Percentiles rank a stretch among this genome's conserved stretches.
Evolutionary conservation across 371 early-diverging fungal species (phyloP).

Genomic region (Globomyces sp.): DNA sequence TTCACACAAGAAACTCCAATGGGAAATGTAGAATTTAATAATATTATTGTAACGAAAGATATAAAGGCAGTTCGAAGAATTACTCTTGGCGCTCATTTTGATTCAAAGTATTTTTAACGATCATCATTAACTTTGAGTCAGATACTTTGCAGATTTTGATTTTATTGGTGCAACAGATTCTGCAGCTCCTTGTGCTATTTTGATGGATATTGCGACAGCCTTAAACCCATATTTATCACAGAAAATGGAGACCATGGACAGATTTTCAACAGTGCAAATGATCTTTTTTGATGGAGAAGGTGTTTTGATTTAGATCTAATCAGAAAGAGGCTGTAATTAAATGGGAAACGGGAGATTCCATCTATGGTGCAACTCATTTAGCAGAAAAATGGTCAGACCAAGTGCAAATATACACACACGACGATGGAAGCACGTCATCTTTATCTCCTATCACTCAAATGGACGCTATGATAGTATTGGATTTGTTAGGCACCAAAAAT

Average conservation of each 20-base stretch:
- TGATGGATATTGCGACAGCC: conserved; percentile 73
- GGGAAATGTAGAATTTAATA: conserved; percentile 74
- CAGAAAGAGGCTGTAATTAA: conserved; percentile 71
- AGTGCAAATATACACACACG: conserved; percentile 24
- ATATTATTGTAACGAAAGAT: conserved; percentile 86
- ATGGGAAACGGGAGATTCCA: conserved; percentile 80
- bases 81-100: conserved; percentile 90
- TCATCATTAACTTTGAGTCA: too few species aligned
- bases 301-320: too few species aligned
- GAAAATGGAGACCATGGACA: conserved; percentile 25
- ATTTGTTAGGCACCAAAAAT: conserved; percentile 68
- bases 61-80: conserved; percentile 66
- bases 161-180: conserved; percentile 56
- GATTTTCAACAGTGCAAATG: conserved; percentile 68
- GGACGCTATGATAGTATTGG: conserved; percentile 84
- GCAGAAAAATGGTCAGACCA: conserved; percentile 46
- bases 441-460: conserved; percentile 59
- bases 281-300: conserved; percentile 95
- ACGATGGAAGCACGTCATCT: too few species aligned
- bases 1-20: conserved; percentile 74
- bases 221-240: conserved; percentile 43
- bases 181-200: conserved; percentile 70
- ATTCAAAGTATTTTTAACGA: conserved; percentile 63
- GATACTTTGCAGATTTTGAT: conserved; percentile 34
- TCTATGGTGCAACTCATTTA: conserved; percentile 86